phyloP scores from a whole-genome alignment of 2,329 filamentous ascomycete species.

The Sporothrix globosa region DNA sequence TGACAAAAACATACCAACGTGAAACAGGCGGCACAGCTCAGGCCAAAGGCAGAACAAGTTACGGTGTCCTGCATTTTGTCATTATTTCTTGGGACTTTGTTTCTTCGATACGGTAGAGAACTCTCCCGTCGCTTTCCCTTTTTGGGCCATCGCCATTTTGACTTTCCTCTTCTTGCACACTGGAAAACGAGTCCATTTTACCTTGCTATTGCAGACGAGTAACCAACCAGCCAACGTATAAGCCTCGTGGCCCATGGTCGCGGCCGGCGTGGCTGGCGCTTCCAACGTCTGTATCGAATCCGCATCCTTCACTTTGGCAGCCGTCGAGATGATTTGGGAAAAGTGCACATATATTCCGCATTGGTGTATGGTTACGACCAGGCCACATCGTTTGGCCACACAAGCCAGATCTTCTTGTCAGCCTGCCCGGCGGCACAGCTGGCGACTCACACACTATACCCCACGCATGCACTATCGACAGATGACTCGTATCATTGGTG shows the following conservation, averaged over 20 bases:
- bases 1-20: constrained; percentile 20
- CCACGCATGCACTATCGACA: constrained; percentile 6
- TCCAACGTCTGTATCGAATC: neutral
- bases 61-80: neutral
- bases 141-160: neutral
- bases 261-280: constrained; percentile 22
- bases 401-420: neutral
- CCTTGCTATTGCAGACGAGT: neutral
- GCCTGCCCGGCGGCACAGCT: constrained; percentile 11
- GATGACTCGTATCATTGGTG: constrained; percentile 3
- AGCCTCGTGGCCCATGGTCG: constrained; percentile 7
- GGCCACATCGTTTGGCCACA: neutral
- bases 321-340: neutral
- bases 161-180: constrained; percentile 9
- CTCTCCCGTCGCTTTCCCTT: neutral
- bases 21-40: constrained; percentile 23
- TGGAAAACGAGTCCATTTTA: no score
- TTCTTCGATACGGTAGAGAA: neutral
- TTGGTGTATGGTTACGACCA: neutral
- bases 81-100: neutral
- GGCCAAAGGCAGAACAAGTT: neutral
- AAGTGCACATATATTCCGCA: neutral
- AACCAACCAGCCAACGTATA: neutral
- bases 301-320: neutral
- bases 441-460: constrained; percentile 1